Conservation (phyloP, 139 green algal genomes). For the Chlorella ohadii region DNA sequence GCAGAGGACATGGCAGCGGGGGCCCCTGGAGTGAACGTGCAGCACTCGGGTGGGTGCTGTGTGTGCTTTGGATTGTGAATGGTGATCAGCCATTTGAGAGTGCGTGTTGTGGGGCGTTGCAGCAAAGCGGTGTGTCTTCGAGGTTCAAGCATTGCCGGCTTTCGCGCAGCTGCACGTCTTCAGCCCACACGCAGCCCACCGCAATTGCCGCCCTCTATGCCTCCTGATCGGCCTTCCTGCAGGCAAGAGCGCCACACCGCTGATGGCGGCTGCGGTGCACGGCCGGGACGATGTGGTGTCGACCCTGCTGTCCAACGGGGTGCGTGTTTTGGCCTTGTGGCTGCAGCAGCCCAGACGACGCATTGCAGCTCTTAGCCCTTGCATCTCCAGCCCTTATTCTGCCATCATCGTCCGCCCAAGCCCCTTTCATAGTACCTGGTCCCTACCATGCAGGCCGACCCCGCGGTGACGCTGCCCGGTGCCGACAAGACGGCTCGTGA, state of each 20-base stretch:
- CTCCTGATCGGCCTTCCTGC: too few species aligned
- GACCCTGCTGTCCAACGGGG: constrained; percentile 70
- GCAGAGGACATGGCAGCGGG: constrained; percentile 36
- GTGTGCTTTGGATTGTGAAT: too few species aligned
- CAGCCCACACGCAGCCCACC: too few species aligned
- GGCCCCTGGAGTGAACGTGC: constrained; percentile 48
- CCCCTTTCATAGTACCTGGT: background rate
- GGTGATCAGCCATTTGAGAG: too few species aligned
- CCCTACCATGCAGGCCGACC: constrained; percentile 49
- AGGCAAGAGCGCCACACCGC: constrained; percentile 71
- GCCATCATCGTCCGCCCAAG: background rate
- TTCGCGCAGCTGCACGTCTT: too few species aligned
- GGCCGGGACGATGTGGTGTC: constrained; percentile 61
- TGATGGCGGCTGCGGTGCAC: constrained; percentile 84
- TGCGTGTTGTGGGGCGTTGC: too few species aligned
- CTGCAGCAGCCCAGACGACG: too few species aligned
- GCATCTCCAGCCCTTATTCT: too few species aligned
- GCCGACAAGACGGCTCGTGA: constrained; percentile 62
- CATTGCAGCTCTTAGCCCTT: too few species aligned
- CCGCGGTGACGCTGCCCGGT: constrained; percentile 19
- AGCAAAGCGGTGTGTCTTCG: too few species aligned
- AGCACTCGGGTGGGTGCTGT: constrained; percentile 27
- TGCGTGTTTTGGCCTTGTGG: background rate
- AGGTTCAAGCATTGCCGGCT: too few species aligned
- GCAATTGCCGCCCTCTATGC: too few species aligned